These are phyloP conservation scores for Penicillium verhagenii DNA, from an alignment of 495 filamentous ascomycete species.

Conservation along the genomic window DNA sequence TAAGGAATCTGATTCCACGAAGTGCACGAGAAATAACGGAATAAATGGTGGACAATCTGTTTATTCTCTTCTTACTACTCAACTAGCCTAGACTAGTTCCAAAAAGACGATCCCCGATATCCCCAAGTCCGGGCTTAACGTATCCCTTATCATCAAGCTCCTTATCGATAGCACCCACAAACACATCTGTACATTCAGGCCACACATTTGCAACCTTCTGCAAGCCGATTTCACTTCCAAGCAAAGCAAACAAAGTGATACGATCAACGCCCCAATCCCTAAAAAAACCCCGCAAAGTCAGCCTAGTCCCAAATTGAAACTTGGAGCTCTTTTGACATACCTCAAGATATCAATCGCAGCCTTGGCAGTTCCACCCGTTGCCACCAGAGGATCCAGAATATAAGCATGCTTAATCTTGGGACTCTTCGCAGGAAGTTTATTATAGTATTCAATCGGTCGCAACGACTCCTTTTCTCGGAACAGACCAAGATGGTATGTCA, in stretches of 20 bases:
- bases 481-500: slow-evolving; percentile 79
- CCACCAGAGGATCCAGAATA: slow-evolving; percentile 85
- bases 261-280: slow-evolving; percentile 79
- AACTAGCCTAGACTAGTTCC: slow-evolving; percentile 49
- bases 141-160: slow-evolving; percentile 70
- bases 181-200: slow-evolving; percentile 68
- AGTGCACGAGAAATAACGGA: not conserved
- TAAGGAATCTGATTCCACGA: not conserved
- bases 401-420: slow-evolving; percentile 56
- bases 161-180: slow-evolving; percentile 73
- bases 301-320: not conserved
- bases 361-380: slow-evolving; percentile 79
- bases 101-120: slow-evolving; percentile 86
- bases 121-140: slow-evolving; percentile 81
- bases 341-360: slow-evolving; percentile 81
- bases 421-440: slow-evolving; percentile 70
- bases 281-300: not conserved
- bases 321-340: slow-evolving; percentile 10
- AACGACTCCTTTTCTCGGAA: slow-evolving; percentile 81
- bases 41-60: not conserved
- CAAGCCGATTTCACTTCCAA: slow-evolving; percentile 68
- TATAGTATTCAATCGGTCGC: slow-evolving; percentile 92
- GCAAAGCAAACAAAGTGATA: slow-evolving; percentile 68
- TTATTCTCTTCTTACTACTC: not conserved
- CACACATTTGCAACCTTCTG: slow-evolving; percentile 64